These are phyloP conservation scores for Lachnellula subtilissima DNA, from an alignment of 2,329 filamentous ascomycete genomes.

Conservation along the genomic window DNA sequence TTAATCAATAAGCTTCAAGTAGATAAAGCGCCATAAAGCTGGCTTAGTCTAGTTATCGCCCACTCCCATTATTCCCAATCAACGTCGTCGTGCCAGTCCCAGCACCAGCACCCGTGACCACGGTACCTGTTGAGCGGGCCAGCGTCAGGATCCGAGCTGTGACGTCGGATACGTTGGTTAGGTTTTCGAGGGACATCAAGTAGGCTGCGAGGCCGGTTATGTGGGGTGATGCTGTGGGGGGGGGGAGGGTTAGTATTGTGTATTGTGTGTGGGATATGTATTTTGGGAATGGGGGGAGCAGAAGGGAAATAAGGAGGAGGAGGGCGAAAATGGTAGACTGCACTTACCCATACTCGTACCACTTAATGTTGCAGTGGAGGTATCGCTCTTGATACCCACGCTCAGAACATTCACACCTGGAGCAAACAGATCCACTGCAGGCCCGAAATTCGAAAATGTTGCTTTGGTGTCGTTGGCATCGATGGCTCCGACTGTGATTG, in stretches of 20 bases:
- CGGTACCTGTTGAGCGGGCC: slow-evolving; percentile 26
- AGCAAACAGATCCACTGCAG: slow-evolving; percentile 46
- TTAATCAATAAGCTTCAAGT: too few relatives aligned
- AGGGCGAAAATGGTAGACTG: not conserved
- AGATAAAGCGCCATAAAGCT: too few relatives aligned
- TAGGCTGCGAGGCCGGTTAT: slow-evolving; percentile 65
- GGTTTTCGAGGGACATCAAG: slow-evolving; percentile 47
- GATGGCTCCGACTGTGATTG: slow-evolving; percentile 49
- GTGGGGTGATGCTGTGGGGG: slow-evolving; percentile 54
- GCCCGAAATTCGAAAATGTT: slow-evolving; percentile 47
- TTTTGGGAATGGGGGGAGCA: not conserved
- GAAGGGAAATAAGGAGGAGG: not conserved
- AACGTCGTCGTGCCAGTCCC: slow-evolving; percentile 1
- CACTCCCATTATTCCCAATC: slow-evolving; percentile 8
- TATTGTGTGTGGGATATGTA: too few relatives aligned
- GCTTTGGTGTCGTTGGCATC: slow-evolving; percentile 37
- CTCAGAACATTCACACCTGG: slow-evolving; percentile 44
- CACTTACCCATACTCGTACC: slow-evolving; percentile 54
- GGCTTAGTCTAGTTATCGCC: not conserved
- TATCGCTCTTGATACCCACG: slow-evolving; percentile 40
- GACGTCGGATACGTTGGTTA: slow-evolving; percentile 37
- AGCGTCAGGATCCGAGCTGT: slow-evolving; percentile 34
- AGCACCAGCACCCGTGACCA: not conserved
- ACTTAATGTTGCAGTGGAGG: slow-evolving; percentile 43
- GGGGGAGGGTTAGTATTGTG: too few relatives aligned